Base-by-base conservation (phyloP, 192 early-diverging fungal genomes). In the Entomortierella beljakovae region DNA sequence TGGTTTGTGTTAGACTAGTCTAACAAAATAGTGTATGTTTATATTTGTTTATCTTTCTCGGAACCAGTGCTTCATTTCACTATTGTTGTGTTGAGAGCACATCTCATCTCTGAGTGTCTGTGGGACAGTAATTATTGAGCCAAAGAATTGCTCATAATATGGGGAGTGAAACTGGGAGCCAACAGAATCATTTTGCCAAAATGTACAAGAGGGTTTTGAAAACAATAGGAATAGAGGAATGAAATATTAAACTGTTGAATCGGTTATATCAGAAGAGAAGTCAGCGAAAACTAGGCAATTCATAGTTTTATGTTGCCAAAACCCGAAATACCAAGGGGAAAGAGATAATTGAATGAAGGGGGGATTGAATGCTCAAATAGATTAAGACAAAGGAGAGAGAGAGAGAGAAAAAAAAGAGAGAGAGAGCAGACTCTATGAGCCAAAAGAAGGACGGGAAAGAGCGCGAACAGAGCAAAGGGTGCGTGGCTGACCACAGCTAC, bases 51-150 rank as follows among this genome's bases (percentile, higher is more conserved):
- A 22, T 38, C n/a, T 57, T 66, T 54, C 29, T 25, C 26, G 23
- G 51, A 15, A 25, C 51, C 51, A 53, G 25, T 15, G 23, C 46
- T 25, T 60, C 40, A n/a, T 35, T 25, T 34, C 34, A 13, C 23
- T 29, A 8, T 3, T 42, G 31, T 57, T 58, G 28, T 34, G 42
- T 68, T 68, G 65, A 57, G 65, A 68, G 65, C 65, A 57, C 55
- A 55, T 48, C 28, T 25, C 55, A 55, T 48, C 28, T 25, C 51
- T 53, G 49, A 33, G 15, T 25, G 35, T 10, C n/a, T 52, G 40
- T 57, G 40, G 54, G 43, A 57, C 65, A 55, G 50, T 68, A 68
- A 68, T 68, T 57, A 68, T 56, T 50, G 65, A 67, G 54, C 25
- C 23, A 43, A 20, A 57, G 28, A 67, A 31, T n/a, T 48, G 55